phyloP scores from a whole-genome alignment of 2,329 filamentous ascomycete species.

The Davidsoniella eucalypti region DNA sequence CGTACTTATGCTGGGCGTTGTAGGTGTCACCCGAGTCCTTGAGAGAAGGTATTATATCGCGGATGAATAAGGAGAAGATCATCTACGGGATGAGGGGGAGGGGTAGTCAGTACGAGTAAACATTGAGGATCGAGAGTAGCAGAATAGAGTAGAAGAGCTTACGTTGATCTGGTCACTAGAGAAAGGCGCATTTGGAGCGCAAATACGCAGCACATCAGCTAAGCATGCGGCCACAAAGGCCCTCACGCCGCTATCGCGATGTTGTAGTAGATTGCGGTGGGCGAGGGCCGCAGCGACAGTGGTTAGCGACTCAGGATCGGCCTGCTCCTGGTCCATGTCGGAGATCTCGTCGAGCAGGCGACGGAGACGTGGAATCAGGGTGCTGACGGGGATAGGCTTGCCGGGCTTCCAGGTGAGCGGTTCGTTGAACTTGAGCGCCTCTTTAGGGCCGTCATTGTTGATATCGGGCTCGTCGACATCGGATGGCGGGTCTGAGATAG shows the following conservation, averaged over 20 bases:
- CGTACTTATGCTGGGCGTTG: slow-evolving; percentile 83
- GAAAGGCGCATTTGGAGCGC: slow-evolving; percentile 89
- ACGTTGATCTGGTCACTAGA: slow-evolving; percentile 83
- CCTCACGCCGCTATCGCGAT: slow-evolving; percentile 87
- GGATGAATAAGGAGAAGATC: slow-evolving; percentile 81
- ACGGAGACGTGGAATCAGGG: slow-evolving; percentile 68
- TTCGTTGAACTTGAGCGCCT: slow-evolving; percentile 60
- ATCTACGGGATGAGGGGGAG: slow-evolving; percentile 36
- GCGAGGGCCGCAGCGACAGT: slow-evolving; percentile 75
- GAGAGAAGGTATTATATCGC: slow-evolving; percentile 66
- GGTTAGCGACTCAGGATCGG: slow-evolving; percentile 65
- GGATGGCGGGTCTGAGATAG: slow-evolving; percentile 12
- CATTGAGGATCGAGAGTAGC: too few species aligned
- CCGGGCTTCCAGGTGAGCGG: slow-evolving; percentile 82
- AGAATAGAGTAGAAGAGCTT: slow-evolving; percentile 16
- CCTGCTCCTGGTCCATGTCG: slow-evolving; percentile 73
- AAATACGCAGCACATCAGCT: slow-evolving; percentile 82
- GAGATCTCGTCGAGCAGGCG: slow-evolving; percentile 66
- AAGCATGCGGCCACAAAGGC: slow-evolving; percentile 79
- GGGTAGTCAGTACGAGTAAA: background rate
- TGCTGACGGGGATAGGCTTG: slow-evolving; percentile 69
- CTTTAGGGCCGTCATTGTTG: slow-evolving; percentile 16
- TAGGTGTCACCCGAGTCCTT: slow-evolving; percentile 79
- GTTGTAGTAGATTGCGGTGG: slow-evolving; percentile 62
- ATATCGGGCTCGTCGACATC: slow-evolving; percentile 15